Evolutionary conservation across 1,284 basidiomycete genomes (phyloP).

Genomic region (Earliella scabrosa): DNA sequence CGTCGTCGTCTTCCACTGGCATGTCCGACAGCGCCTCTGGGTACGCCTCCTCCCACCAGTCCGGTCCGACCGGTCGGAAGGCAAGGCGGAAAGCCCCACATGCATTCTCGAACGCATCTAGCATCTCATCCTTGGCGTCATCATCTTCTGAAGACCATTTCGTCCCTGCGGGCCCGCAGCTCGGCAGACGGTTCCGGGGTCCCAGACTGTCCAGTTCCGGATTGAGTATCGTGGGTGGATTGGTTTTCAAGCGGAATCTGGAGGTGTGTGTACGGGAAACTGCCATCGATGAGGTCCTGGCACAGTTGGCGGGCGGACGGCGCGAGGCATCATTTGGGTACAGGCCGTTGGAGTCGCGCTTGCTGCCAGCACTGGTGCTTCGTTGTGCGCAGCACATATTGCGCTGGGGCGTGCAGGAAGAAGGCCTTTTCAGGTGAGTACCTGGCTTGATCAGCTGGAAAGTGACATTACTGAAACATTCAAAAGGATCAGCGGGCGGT

Average conservation of each 20-base stretch:
- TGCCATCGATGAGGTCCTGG: conserved; percentile 43
- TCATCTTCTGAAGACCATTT: conserved; percentile 53
- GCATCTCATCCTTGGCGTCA: conserved; percentile 53
- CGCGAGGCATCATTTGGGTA: conserved; percentile 22
- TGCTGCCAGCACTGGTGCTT: conserved; percentile 73
- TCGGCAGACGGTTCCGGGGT: conserved; percentile 61
- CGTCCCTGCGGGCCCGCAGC: conserved; percentile 47
- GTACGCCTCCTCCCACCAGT: conserved; percentile 45
- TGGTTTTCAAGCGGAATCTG: conserved; percentile 71
- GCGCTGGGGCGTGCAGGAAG: conserved; percentile 81
- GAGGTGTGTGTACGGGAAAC: conserved; percentile 64
- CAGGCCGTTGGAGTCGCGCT: conserved; percentile 52
- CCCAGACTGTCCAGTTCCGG: conserved; percentile 46
- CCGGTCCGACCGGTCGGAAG: conserved; percentile 34
- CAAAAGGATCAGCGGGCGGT: conserved; percentile 71
- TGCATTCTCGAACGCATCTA: conserved; percentile 61
- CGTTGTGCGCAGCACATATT: conserved; percentile 82
- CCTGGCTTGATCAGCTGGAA: neutral
- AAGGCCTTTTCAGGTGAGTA: conserved; percentile 79
- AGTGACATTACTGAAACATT: neutral
- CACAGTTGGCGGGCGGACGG: conserved; percentile 25
- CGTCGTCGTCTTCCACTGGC: conserved; percentile 38
- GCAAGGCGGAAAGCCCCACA: conserved; percentile 57
- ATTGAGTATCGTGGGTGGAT: conserved; percentile 43
- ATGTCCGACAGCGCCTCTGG: conserved; percentile 30